Evolutionary conservation across 441 rosid genomes (phyloP), one percentile per base, ranked within the genome.

Genomic region (Adansonia grandidieri): DNA sequence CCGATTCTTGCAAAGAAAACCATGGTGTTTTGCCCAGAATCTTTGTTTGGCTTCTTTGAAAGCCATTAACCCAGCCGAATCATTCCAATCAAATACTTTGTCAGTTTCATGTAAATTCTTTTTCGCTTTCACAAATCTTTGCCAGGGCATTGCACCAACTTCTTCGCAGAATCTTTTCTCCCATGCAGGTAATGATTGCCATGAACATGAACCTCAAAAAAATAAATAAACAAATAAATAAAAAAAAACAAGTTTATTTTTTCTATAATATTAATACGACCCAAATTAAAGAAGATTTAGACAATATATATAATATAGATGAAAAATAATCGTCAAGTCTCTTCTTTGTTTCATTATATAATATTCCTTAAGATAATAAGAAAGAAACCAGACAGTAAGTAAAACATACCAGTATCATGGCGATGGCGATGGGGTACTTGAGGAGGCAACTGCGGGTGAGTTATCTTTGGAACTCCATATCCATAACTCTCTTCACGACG

Each of bases 21-120:
- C 69, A 37, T 64, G 69, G 20, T 0, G 6, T 0, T 64, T 14
- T 63, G 19, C 22, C 22, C 48, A 64, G 20, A 32, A 64, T 64
- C 22, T 40, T 15, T 64, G 69, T 64, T 64, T 64, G 69, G 69
- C 69, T 15, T 64, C 69, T 8, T 64, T 0, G 20, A 64, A 64
- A 37, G 69, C 69, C 47, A 0, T 6, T 37, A 14, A 37, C 19
- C 11, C 48, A 64, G 10, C 47, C 11, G 48, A 64, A 64, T 64
- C 69, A 7, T 64, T 3, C 69, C 69, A 64, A 0, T 6, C 47
- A 3, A 11, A 15, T 2, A 64, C 22, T 15, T 64, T 64, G 0
- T 15, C 13, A 0, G 11, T 64, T 14, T 37, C 0, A 14, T 32
- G 2, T 1, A 64, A 7, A 15, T 64, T 6, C 0, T 15, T 37